A percentile compares a stretch with the other conserved stretches of the same genome.
These are phyloP conservation scores for Alternaria angustiovoidea DNA, from an alignment of 2,329 filamentous ascomycete species.

Conservation along the genomic window DNA sequence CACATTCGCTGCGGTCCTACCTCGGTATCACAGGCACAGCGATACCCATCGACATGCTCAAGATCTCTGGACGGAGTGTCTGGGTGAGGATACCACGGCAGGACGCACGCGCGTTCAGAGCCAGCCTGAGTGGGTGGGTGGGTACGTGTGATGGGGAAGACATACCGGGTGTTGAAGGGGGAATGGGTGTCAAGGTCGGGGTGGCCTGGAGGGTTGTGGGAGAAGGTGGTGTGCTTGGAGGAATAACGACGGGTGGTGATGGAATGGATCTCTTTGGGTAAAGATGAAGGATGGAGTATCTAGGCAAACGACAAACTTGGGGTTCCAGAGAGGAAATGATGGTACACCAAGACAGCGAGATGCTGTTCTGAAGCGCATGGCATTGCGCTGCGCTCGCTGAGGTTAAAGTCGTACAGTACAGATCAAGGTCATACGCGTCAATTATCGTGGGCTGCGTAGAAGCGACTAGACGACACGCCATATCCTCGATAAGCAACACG, in stretches of 20 bases:
- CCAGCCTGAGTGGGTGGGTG: slow-evolving; percentile 37
- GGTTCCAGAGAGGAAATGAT: too few species aligned
- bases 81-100: slow-evolving; percentile 38
- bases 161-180: slow-evolving; percentile 22
- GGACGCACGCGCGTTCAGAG: slow-evolving; percentile 36
- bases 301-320: not conserved
- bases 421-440: too few species aligned
- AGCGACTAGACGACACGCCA: too few species aligned
- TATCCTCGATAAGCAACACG: too few species aligned
- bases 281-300: not conserved
- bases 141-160: slow-evolving; percentile 33
- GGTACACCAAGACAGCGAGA: too few species aligned
- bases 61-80: slow-evolving; percentile 41
- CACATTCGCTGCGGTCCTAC: slow-evolving; percentile 70
- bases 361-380: too few species aligned
- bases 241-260: not conserved
- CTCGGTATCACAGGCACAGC: slow-evolving; percentile 73
- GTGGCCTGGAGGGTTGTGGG: slow-evolving; percentile 41
- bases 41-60: slow-evolving; percentile 75
- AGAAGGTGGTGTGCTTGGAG: slow-evolving; percentile 17
- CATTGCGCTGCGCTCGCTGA: too few species aligned
- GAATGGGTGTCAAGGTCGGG: slow-evolving; percentile 17
- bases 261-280: slow-evolving; percentile 5
- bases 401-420: too few species aligned
- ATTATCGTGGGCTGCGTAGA: too few species aligned